Evolutionary conservation across 345 rosid species (phyloP), one percentile per base, ranked within the genome.

Genomic region (Laguncularia racemosa): DNA sequence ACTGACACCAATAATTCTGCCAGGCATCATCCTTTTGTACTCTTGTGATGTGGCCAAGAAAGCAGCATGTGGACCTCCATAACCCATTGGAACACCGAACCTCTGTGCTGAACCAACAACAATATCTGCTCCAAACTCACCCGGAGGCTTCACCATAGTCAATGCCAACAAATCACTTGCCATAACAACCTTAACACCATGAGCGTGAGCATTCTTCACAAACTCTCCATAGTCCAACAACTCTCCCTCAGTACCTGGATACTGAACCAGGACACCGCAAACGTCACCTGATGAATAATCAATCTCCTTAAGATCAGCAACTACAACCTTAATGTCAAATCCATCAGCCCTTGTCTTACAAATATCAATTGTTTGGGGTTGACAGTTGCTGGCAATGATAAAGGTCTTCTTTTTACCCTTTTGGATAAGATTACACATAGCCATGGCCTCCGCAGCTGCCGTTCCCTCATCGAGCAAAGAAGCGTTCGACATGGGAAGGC

Each of bases 1-100:
- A 75, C 97, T 93, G 58, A 87, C 59, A 61, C 99, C 99, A 46
- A 93, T 89, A 67, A 93, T 93, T 65, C 99, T 78, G 38, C 99
- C 97, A 0, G 99, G 99, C 97, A 93, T 93, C 96, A 93, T 48
- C 76, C 99, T 84, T 76, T 93, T 93, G 71, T 93, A 93, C 85
- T 89, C 99, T 61, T 85, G 95, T 11, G 99, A 93, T 62, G 99
- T 93, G 49, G 99, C 99, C 71, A 93, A 74, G 72, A 93, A 89
- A 0, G 96, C 97, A 9, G 99, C 99, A 55, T 93, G 99, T 38
- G 99, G 99, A 57, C 99, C 99, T 44, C 99, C 97, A 53, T 89
- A 93, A 45, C 99, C 99, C 97, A 93, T 85, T 0, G 99, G 99
- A 69, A 93, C 96, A 44, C 99, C 97, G 53, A 93, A 93, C 74